Percentiles rank a stretch among this genome's conserved stretches.
Evolutionary conservation across 78 protist species (phyloP).

Genomic region (Dictyostelium firmibasis): DNA sequence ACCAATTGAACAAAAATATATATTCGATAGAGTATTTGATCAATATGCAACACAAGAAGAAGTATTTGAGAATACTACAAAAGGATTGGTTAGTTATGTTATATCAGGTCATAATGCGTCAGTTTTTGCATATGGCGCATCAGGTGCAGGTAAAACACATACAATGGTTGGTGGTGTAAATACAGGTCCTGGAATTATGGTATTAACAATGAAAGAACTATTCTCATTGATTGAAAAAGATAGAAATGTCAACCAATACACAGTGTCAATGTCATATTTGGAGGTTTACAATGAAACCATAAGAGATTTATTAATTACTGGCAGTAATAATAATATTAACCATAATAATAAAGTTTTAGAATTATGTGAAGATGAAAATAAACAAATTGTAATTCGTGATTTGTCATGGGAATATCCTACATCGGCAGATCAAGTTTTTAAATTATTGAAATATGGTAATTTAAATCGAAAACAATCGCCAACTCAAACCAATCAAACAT

Average conservation of each 20-base stretch:
- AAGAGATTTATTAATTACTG: constrained; percentile 81
- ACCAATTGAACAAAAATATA: constrained; percentile 37
- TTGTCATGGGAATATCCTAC: constrained; percentile 45
- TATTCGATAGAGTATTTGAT: constrained; percentile 75
- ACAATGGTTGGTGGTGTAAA: constrained; percentile 88
- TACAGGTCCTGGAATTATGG: constrained; percentile 87
- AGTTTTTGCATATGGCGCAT: constrained; percentile 92
- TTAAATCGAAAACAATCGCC: constrained; percentile 85
- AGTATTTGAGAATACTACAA: constrained; percentile 67
- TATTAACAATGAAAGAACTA: constrained; percentile 90
- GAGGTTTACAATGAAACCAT: constrained; percentile 96
- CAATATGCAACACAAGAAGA: constrained; percentile 69
- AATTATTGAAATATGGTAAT: constrained; percentile 87
- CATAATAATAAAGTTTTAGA: constrained; percentile 30
- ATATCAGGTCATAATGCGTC: constrained; percentile 87
- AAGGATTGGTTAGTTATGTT: constrained; percentile 74
- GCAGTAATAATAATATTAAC: too few relatives aligned
- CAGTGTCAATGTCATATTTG: constrained; percentile 83
- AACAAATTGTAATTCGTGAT: constrained; percentile 57
- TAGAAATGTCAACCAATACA: not conserved
- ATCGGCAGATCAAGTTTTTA: constrained; percentile 77
- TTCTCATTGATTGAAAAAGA: constrained; percentile 77
- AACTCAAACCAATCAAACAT: constrained; percentile 92
- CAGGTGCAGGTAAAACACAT: constrained; percentile 91
- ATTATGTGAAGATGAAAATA: constrained; percentile 86